Evolutionary conservation across 768 basidiomycete genomes (phyloP), one percentile per base, ranked within the genome.

Genomic region (Cystobasidium ongulense): DNA sequence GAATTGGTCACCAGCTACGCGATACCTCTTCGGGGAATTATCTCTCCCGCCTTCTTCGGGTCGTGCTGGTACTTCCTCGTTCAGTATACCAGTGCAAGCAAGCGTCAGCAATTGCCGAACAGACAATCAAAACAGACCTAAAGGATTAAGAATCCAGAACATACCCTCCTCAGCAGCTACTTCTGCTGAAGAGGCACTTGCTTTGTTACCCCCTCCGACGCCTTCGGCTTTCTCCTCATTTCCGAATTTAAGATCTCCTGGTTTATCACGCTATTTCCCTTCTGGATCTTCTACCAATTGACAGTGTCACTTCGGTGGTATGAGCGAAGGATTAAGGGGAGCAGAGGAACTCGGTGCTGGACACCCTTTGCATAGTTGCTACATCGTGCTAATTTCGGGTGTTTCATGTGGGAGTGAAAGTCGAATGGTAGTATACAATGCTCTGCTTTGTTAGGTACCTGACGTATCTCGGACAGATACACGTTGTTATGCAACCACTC

Each of bases 51-150:
- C 33, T 11, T 8, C 63, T 50, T 3, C 63, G 3, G 7, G 10
- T 50, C 46, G 46, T 50, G 15, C 46, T 17, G n/a, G 21, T 50
- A 50, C n/a, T 11, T 11, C 21, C 15, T 50, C 46, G 15, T n/a
- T 50, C 46, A 71, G 38, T 10, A 71, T 53, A 15, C 68, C 68
- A 5, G 36, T 71, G n/a, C 38, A 54, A 17, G 13, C 53, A n/a
- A 59, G 25, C 38, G 59, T 59, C 54, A 8, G 63, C 13, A 11
- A 31, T 15, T 5, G 13, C 5, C 15, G 57, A 2, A 59, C n/a
- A 3, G n/a, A 50, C 3, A 8, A 11, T n/a, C n/a, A n/a, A n/a
- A n/a, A n/a, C n/a, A n/a, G n/a, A n/a, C n/a, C n/a, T n/a, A n/a
- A n/a, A n/a, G n/a, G n/a, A n/a, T n/a, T n/a, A n/a, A n/a, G n/a